These are phyloP conservation scores for Colletotrichum simmondsii DNA, from an alignment of 2,329 filamentous ascomycete species.

Conservation along the genomic window DNA sequence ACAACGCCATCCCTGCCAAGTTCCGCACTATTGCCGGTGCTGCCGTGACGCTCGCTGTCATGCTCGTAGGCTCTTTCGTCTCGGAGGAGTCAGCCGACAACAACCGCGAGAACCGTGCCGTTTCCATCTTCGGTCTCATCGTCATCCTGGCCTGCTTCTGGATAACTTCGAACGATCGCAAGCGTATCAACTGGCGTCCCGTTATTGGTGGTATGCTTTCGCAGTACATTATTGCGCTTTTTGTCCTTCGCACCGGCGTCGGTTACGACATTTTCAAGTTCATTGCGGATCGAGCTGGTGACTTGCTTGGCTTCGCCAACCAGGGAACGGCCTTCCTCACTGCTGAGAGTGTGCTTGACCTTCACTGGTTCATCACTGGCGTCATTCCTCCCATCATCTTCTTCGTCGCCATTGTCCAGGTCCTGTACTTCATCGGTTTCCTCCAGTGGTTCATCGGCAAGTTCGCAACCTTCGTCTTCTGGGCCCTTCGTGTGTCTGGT, in stretches of 20 bases:
- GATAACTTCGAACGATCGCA: constrained; percentile 76
- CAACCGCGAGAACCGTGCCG: constrained; percentile 80
- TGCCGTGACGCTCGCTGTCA: constrained; percentile 72
- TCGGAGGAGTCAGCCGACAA: constrained; percentile 79
- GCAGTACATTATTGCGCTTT: constrained; percentile 89
- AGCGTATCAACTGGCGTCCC: constrained; percentile 75
- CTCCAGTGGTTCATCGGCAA: constrained; percentile 92
- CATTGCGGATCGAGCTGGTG: constrained; percentile 78
- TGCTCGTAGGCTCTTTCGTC: constrained; percentile 82
- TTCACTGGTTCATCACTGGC: constrained; percentile 76
- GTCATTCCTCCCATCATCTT: constrained; percentile 96
- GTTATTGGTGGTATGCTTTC: constrained; percentile 90
- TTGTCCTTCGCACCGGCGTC: constrained; percentile 82
- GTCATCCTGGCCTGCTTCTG: constrained; percentile 78
- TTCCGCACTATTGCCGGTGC: constrained; percentile 73
- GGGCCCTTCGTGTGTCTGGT: constrained; percentile 86
- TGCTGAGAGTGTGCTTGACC: constrained; percentile 50
- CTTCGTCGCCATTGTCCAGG: constrained; percentile 92
- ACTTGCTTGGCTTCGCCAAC: constrained; percentile 79
- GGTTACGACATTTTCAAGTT: constrained; percentile 95
- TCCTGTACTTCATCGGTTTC: constrained; percentile 83
- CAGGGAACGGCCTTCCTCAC: constrained; percentile 81
- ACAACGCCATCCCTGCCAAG: constrained; percentile 73
- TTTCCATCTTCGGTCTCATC: constrained; percentile 82
- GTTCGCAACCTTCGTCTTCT: constrained; percentile 92